Base-by-base conservation (phyloP, 768 basidiomycete genomes). In the Serendipita vermifera region DNA sequence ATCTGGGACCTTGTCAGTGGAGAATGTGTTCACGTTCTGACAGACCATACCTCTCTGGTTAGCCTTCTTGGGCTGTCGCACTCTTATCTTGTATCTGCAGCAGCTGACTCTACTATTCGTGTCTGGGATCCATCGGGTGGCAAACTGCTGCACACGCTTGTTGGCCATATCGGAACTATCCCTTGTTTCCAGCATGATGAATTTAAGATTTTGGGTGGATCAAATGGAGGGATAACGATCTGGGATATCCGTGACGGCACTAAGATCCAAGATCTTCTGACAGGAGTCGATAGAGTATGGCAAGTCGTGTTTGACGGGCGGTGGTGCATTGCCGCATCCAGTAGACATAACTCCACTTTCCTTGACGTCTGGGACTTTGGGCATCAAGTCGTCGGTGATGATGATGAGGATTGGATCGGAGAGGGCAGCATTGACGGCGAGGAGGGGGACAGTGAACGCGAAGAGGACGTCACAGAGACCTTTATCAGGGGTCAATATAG, bases 181-280 rank as follows among this genome's bases (percentile, higher is more conserved):
- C 97, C 96, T 15, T 99, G 94, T 71, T 97, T 98, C 76, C 91
- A 94, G 68, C 92, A 96, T 62, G 94, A 98, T 67, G 93, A 98
- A 67, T 90, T 88, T 74, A 97, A 96, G 66, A 89, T 98, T 40
- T 77, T 99, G 27, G 88, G 86, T 64, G 94, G 94, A 11, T 88
- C 86, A 13, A 94, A 98, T 62, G 96, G 96, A 14, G 89, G 87
- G 58, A 75, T 99, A 62, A 97, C 97, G 75, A 87, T 98, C 83
- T 99, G 96, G 96, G 87, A 97, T 66, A 77, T 94, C 59, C 73
- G 83, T 33, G 87, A 92, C 56, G 96, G 94, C 20, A 76, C 77
- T 0, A 82, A 88, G 33, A 82, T 90, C 11, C 77, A 90, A 32
- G 96, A 97, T 66, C 73, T 99, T 59, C 72, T 97, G 61, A 88